Percentiles rank a stretch among this genome's conserved stretches.
phyloP scores from a whole-genome alignment of 305 asterid species.

The Fraxinus angustifolia region DNA sequence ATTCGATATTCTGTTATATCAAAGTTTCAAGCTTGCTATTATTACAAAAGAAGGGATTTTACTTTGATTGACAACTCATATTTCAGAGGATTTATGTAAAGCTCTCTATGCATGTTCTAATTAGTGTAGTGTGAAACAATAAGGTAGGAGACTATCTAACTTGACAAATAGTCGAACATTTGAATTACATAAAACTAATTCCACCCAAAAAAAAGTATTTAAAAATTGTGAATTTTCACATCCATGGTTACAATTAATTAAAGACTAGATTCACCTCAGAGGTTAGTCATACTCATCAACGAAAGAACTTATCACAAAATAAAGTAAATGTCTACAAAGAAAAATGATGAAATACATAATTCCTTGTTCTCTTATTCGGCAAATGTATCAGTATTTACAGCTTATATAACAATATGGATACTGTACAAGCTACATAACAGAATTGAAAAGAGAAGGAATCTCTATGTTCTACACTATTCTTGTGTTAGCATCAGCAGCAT shows the following conservation, averaged over 20 bases:
- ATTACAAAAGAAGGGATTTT: not conserved
- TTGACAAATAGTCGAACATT: not conserved
- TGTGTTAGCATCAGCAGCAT: too few species aligned
- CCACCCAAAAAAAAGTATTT: not conserved
- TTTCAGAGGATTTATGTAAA: too few species aligned
- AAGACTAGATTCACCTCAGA: not conserved
- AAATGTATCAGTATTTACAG: too few species aligned
- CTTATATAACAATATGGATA: too few species aligned
- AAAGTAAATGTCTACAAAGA: too few species aligned
- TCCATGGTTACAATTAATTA: not conserved
- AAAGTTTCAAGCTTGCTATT: not conserved
- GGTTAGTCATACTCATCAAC: not conserved
- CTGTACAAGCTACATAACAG: too few species aligned
- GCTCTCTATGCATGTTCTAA: not conserved
- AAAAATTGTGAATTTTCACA: not conserved
- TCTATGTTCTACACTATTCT: too few species aligned
- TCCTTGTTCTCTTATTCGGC: too few species aligned
- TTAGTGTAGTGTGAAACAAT: not conserved
- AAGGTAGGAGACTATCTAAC: not conserved
- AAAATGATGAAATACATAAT: too few species aligned
- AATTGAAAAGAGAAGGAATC: too few species aligned
- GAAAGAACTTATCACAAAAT: not conserved
- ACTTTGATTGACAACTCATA: not conserved
- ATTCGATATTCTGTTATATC: not conserved
- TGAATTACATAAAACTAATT: not conserved